A percentile compares a stretch with the other conserved stretches of the same genome.
These are phyloP conservation scores for Xylariaceae sp. DNA, from an alignment of 2,329 filamentous ascomycete genomes.

Conservation along the genomic window DNA sequence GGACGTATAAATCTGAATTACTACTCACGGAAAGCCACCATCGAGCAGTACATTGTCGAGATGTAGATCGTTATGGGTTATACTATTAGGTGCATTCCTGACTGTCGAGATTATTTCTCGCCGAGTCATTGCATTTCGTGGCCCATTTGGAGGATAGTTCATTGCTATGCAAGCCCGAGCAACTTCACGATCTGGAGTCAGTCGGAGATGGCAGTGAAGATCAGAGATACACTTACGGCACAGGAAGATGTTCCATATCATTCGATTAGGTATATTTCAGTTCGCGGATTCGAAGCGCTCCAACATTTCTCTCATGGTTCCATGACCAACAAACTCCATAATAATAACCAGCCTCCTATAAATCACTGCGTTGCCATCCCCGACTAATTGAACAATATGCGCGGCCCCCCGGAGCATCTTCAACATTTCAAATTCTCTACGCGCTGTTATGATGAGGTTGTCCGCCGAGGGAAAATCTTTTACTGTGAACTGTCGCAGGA, in stretches of 20 bases:
- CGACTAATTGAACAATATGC: constrained; percentile 1
- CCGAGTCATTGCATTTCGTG: not conserved
- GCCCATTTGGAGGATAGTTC: not conserved
- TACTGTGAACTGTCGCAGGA: not conserved
- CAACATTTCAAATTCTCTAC: not conserved
- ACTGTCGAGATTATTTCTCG: not conserved
- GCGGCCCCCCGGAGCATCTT: not conserved
- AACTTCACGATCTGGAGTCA: not conserved
- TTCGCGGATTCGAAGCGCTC: not conserved
- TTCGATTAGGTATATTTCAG: not conserved
- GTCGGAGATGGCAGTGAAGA: too few relatives aligned
- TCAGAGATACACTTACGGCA: not conserved
- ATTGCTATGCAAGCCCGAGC: constrained; percentile 1
- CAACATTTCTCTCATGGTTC: not conserved
- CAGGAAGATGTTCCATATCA: constrained; percentile 1
- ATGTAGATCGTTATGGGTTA: not conserved
- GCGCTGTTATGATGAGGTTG: not conserved
- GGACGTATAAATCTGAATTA: too few relatives aligned
- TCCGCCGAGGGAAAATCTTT: not conserved
- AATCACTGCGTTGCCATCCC: not conserved
- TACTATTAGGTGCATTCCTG: not conserved
- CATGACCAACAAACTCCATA: constrained; percentile 1
- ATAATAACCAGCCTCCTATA: not conserved
- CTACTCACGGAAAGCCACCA: not conserved
- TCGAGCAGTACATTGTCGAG: not conserved